These are phyloP conservation scores for Candida pseudoglaebosa DNA, from an alignment of 805 yeast species.

Conservation along the genomic window DNA sequence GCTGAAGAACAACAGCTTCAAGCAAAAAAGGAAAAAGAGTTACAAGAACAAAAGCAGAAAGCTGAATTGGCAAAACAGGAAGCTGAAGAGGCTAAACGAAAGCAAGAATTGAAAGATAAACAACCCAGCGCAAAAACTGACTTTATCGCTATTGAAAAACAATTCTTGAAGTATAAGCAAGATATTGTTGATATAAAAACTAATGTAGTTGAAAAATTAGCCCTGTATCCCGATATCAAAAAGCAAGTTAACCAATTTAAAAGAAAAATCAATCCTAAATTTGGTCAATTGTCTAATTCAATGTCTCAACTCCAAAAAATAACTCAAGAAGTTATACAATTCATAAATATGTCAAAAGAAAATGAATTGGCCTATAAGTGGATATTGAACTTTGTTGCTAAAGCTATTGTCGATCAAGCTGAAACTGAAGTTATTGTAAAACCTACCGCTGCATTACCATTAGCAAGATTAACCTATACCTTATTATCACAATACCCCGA, in stretches of 20 bases:
- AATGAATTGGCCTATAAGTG: constrained; percentile 59
- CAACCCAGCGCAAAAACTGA: constrained; percentile 31
- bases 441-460: constrained; percentile 73
- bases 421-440: constrained; percentile 86
- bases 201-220: constrained; percentile 53
- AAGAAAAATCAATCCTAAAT: constrained; percentile 78
- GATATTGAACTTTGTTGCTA: constrained; percentile 79
- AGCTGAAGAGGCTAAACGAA: constrained; percentile 17
- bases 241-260: constrained; percentile 55
- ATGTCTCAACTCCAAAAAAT: constrained; percentile 52
- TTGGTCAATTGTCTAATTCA: constrained; percentile 87
- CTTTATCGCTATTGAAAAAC: constrained; percentile 34
- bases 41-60: constrained; percentile 15
- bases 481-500: constrained; percentile 48
- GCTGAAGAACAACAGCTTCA: constrained; percentile 12
- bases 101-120: constrained; percentile 14
- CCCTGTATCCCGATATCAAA: constrained; percentile 47
- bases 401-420: constrained; percentile 84
- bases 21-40: constrained; percentile 19
- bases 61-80: constrained; percentile 14
- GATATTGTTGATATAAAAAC: constrained; percentile 56
- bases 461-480: constrained; percentile 61
- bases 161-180: constrained; percentile 45
- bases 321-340: constrained; percentile 44
- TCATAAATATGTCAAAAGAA: constrained; percentile 46